Base-by-base conservation (phyloP, 139 green algal species). In the Chlorella sp. region DNA sequence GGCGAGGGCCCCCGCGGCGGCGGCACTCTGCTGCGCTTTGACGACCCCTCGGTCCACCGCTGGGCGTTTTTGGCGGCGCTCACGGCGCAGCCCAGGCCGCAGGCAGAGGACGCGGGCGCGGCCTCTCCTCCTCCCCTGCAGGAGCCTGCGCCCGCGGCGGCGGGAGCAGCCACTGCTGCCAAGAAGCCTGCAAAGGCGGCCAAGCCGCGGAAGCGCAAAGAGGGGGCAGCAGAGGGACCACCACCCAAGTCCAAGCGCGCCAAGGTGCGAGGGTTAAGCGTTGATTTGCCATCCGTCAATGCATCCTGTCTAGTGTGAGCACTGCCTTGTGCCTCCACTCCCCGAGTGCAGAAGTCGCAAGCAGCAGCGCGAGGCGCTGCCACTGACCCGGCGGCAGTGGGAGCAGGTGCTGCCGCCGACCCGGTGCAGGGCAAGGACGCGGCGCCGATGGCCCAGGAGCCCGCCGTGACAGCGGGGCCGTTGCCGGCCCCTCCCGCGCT, bases 151-250 rank as follows among this genome's bases (percentile, higher is more conserved):
- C 48, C 48, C 25, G 67, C 45, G 56, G 42, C 31, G 27, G 45
- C 67, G 25, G 46, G 25, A 31, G 33, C 67, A 53, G 31, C 46
- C 14, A n/a, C 50, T 23, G 67, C 70, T 38, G 71, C 17, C 33
- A 78, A 71, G 42, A 78, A 71, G 45, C 31, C 72, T n/a, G 46
- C 27, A 60, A 71, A 64, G 46, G 43, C 38, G 33, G 65, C 46
- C 60, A 78, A 63, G 60, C 60, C 60, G 2, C 72, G 72, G 31
- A 78, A 78, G 45, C 72, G 72, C 61, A 78, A 78, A 61, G 45
- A 12, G 27, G 72, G 46, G 8, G 59, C 56, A 48, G 56, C 45
- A 3, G 36, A 9, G 14, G 56, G 19, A 14, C 17, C 46, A 55
- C 14, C 17, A 27, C 46, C 46, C 14, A 17, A 14, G 14, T 14